Percentiles rank a stretch among this genome's conserved stretches.
phyloP scores from a whole-genome alignment of 305 asterid genomes.

The Solanum hybrid region DNA sequence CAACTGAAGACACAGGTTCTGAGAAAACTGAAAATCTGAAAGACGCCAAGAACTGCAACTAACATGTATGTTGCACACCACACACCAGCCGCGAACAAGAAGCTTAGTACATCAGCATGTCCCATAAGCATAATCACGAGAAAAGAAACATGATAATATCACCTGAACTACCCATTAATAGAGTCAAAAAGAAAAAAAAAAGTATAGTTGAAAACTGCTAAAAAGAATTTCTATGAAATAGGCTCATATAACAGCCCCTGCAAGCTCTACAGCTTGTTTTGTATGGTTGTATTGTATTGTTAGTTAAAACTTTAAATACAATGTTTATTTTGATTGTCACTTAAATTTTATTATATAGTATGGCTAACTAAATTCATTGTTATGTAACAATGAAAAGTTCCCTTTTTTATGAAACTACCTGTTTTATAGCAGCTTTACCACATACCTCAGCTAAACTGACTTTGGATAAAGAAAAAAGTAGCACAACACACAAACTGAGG shows the following conservation, averaged over 20 bases:
- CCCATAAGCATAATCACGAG: conserved; percentile 48
- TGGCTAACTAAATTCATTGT: neutral
- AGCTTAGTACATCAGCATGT: conserved; percentile 42
- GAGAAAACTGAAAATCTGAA: conserved; percentile 33
- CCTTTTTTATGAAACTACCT: neutral
- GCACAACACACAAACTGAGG: neutral
- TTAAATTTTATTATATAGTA: neutral
- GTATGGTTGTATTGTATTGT: neutral
- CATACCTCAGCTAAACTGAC: neutral
- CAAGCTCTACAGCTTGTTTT: neutral
- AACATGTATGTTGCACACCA: conserved; percentile 67
- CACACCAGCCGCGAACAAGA: conserved; percentile 58
- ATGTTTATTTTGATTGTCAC: neutral
- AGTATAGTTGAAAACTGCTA: neutral
- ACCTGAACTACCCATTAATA: conserved; percentile 26
- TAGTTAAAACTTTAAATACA: neutral
- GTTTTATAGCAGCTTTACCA: neutral
- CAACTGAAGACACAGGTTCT: conserved; percentile 22
- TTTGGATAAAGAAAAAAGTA: neutral
- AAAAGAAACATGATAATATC: conserved; percentile 27
- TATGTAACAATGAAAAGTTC: neutral
- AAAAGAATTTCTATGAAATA: neutral
- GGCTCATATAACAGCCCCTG: neutral
- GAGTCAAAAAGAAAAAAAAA: neutral
- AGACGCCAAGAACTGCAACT: conserved; percentile 54